Base-by-base conservation (phyloP, 768 basidiomycete species). In the Lentinula guzmanii region DNA sequence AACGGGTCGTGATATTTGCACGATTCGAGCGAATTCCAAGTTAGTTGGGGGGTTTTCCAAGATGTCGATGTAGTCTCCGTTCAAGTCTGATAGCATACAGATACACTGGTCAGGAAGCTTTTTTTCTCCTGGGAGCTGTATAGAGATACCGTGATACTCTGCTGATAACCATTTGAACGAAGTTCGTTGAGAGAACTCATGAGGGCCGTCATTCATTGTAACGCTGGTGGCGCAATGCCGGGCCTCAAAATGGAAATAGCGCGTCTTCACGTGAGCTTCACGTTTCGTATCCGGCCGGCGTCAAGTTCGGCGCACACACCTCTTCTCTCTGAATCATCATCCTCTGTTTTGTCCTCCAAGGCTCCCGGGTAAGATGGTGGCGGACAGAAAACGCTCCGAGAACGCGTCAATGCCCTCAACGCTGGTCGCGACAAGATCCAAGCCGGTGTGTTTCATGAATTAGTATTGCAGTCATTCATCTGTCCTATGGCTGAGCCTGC, bases 1-100 rank as follows among this genome's bases (percentile, higher is more conserved):
- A 15, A 86, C 87, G 3, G 92, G 92, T 61, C 91, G 77, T 11
- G 86, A 84, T 51, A 90, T 76, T 64, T 86, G 83, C 5, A 87
- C 80, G 16, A 92, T 72, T 55, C 85, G 76, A 42, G 85, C 77
- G 66, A 93, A 92, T 68, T 92, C 83, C 21, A 91, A 66, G 5
- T 89, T 71, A 0, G 84, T 81, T 28, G 92, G 91, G 13, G 86
- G 81, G 11, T 66, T 61, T 37, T 83, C 74, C 7, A 89, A 71
- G 16, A 79, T 71, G 43, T 82, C 77, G 58, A 82, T 76, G 28
- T 77, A 72, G 39, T 73, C 68, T 15, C 86, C 86, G 66, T 90
- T 90, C 68, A 87, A 70, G 61, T 84, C 88, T 90, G 61, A 16
- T 50, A 34, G n/a, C 9, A 39, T 37, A 8, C 35, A 6, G 5